Conservation (phyloP, 2,329 filamentous ascomycete species). For the Cercospora canescens region DNA sequence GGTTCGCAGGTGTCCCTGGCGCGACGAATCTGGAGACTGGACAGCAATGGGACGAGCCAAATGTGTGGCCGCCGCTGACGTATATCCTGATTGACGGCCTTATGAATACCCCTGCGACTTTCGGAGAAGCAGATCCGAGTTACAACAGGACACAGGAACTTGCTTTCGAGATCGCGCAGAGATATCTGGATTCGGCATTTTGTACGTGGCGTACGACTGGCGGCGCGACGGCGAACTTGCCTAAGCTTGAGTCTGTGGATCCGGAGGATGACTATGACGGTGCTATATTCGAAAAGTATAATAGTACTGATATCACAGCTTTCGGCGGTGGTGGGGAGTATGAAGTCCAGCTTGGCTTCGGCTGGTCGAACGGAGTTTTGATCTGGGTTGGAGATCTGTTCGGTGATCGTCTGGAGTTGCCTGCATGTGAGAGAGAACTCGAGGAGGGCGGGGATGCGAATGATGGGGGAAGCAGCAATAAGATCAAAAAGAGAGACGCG, state of each 20-base stretch:
- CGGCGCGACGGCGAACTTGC: slow-evolving; percentile 57
- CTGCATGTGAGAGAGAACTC: slow-evolving; percentile 40
- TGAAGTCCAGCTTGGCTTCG: slow-evolving; percentile 68
- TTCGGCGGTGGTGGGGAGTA: slow-evolving; percentile 69
- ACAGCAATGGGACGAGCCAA: slow-evolving; percentile 71
- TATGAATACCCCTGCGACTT: slow-evolving; percentile 59
- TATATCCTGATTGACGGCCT: slow-evolving; percentile 65
- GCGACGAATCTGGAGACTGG: slow-evolving; percentile 62
- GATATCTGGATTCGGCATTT: slow-evolving; percentile 67
- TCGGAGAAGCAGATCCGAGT: slow-evolving; percentile 54
- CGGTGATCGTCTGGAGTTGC: slow-evolving; percentile 54
- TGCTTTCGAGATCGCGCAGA: slow-evolving; percentile 61
- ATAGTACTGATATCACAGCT: slow-evolving; percentile 59
- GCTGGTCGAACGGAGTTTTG: slow-evolving; percentile 69
- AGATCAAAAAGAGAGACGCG: slow-evolving; percentile 4
- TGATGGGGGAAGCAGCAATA: slow-evolving; percentile 3
- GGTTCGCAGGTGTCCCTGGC: slow-evolving; percentile 58
- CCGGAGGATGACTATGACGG: slow-evolving; percentile 44
- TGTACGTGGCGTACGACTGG: slow-evolving; percentile 71
- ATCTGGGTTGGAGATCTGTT: slow-evolving; percentile 67
- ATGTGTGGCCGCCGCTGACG: slow-evolving; percentile 68
- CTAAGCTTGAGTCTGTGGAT: slow-evolving; percentile 51
- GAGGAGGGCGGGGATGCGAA: slow-evolving; percentile 13
- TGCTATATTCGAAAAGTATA: slow-evolving; percentile 72
- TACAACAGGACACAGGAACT: slow-evolving; percentile 57